phyloP scores from a whole-genome alignment of 331 rosid species.

The Dryas integrifolia region DNA sequence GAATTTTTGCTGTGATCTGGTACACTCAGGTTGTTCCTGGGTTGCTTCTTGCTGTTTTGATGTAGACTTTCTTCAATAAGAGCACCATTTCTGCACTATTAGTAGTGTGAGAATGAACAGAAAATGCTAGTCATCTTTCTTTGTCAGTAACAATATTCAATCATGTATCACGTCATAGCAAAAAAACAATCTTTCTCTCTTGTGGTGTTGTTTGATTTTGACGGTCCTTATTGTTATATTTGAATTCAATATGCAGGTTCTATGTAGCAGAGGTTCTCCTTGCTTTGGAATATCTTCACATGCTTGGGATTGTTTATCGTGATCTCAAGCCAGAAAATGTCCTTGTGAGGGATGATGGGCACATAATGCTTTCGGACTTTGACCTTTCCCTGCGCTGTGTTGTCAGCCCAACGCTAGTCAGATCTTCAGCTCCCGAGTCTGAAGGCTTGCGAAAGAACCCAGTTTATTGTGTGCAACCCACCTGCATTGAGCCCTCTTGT shows the following conservation, averaged over 20 bases:
- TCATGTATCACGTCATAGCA: not conserved
- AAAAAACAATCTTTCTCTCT: not conserved
- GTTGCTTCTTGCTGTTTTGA: not conserved
- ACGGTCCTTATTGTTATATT: not conserved
- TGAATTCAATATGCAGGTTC: conserved; percentile 37
- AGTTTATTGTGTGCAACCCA: conserved; percentile 47
- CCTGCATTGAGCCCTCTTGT: conserved; percentile 56
- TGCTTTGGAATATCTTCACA: conserved; percentile 56
- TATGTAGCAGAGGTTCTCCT: conserved; percentile 56
- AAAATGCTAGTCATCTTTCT: not conserved
- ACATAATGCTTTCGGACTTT: conserved; percentile 57
- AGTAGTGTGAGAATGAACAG: not conserved
- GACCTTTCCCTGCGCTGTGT: conserved; percentile 55
- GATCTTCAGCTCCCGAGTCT: conserved; percentile 37
- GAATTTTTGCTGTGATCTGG: not conserved
- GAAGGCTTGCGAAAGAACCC: conserved; percentile 41
- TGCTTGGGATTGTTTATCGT: conserved; percentile 60
- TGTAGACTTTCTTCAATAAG: not conserved
- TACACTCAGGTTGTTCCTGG: not conserved
- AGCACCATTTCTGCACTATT: not conserved
- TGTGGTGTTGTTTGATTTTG: not conserved
- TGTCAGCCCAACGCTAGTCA: conserved; percentile 48
- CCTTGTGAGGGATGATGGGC: conserved; percentile 59
- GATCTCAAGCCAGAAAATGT: conserved; percentile 60
- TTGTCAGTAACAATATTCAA: not conserved